Percentiles rank a stretch among this genome's conserved stretches.
Conservation (phyloP, 208 protist genomes). For the Trichomonas tenax region DNA sequence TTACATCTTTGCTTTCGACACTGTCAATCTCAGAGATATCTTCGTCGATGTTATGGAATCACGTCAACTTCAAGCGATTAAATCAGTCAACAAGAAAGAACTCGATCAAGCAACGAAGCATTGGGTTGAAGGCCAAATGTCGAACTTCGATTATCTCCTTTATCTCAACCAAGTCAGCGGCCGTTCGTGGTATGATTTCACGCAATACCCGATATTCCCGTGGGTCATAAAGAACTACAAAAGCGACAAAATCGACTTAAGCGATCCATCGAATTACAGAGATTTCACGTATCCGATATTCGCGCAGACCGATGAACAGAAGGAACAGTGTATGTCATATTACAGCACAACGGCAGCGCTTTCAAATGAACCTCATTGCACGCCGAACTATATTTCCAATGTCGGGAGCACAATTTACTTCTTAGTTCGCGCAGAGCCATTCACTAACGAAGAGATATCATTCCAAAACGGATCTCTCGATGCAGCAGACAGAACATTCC, state of each 20-base stretch:
- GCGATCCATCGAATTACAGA: background rate
- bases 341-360: background rate
- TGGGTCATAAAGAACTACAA: background rate
- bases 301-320: background rate
- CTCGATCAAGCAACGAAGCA: background rate
- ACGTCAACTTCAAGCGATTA: background rate
- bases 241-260: background rate
- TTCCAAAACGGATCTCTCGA: constrained; percentile 62
- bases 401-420: background rate
- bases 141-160: background rate
- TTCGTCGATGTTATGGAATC: background rate
- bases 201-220: background rate
- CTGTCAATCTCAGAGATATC: background rate
- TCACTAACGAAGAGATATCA: background rate
- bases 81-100: background rate
- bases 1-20: background rate
- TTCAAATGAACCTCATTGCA: background rate
- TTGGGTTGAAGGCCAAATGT: background rate
- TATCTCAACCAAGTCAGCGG: background rate
- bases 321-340: background rate
- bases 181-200: background rate
- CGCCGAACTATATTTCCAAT: background rate
- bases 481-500: background rate
- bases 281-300: background rate
- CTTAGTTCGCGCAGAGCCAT: background rate